A percentile compares a stretch with the other conserved stretches of the same genome.
These are phyloP conservation scores for Trichosporon coremiiforme DNA, from an alignment of 1,284 basidiomycete genomes.

Conservation along the genomic window DNA sequence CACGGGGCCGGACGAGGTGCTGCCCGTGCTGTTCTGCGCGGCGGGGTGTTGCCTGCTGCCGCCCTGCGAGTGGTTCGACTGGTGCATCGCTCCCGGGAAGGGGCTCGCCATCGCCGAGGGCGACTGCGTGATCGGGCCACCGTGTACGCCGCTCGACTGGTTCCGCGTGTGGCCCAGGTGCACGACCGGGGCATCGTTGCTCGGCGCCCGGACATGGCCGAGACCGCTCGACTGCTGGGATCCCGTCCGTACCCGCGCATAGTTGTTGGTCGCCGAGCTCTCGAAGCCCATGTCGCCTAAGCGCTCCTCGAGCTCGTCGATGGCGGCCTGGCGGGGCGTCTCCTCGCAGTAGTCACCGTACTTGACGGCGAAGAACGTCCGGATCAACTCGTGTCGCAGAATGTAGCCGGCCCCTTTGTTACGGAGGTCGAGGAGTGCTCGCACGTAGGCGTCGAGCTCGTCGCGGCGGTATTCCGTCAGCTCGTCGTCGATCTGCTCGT, in stretches of 20 bases:
- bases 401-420: constrained; percentile 72
- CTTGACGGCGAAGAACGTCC: constrained; percentile 81
- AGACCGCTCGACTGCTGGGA: constrained; percentile 13
- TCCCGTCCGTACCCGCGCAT: not conserved
- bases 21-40: constrained; percentile 16
- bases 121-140: constrained; percentile 3
- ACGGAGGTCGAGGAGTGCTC: constrained; percentile 70
- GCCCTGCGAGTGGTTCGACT: not conserved
- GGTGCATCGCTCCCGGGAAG: constrained; percentile 21
- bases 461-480: constrained; percentile 77
- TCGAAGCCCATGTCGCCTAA: constrained; percentile 38
- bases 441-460: constrained; percentile 87
- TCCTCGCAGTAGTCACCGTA: constrained; percentile 85
- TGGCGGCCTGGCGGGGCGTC: constrained; percentile 57
- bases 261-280: not conserved
- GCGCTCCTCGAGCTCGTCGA: constrained; percentile 68
- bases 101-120: constrained; percentile 22
- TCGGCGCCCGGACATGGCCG: constrained; percentile 6
- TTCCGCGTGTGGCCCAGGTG: constrained; percentile 6
- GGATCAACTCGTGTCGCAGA: constrained; percentile 75
- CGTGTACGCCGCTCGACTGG: constrained; percentile 15
- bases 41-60: not conserved
- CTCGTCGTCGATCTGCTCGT: constrained; percentile 75
- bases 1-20: constrained; percentile 41
- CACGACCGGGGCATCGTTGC: constrained; percentile 9